phyloP scores from a whole-genome alignment of 106 monocot species.

The Acorus gramineus region DNA sequence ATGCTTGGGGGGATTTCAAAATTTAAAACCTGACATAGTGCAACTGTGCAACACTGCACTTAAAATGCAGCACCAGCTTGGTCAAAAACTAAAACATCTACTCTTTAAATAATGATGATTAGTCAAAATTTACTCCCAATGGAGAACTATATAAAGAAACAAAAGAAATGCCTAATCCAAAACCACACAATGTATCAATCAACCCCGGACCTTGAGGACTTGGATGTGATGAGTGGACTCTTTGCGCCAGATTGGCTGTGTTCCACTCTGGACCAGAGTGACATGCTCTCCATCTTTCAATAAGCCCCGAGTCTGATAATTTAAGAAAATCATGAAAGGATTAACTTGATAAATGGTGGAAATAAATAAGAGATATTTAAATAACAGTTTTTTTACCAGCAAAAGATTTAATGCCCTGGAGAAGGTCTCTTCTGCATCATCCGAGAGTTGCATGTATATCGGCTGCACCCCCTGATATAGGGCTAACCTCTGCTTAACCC shows the following conservation, averaged over 20 bases:
- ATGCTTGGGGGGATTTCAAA: too few relatives aligned
- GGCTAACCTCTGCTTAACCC: constrained; percentile 73
- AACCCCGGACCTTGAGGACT: constrained; percentile 57
- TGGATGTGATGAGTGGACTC: constrained; percentile 88
- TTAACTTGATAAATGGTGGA: too few relatives aligned
- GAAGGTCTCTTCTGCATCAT: constrained; percentile 94
- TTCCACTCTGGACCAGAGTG: constrained; percentile 86
- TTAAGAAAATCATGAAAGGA: background rate
- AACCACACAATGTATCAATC: too few relatives aligned
- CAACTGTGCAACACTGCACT: too few relatives aligned
- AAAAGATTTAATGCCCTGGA: constrained; percentile 54
- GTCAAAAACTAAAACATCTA: too few relatives aligned
- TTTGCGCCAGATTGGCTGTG: constrained; percentile 66
- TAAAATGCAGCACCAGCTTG: too few relatives aligned
- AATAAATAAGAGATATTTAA: background rate
- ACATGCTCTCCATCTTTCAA: constrained; percentile 59
- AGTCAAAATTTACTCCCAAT: too few relatives aligned
- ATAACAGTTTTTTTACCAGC: constrained; percentile 34
- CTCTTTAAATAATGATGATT: too few relatives aligned
- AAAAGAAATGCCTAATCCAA: too few relatives aligned
- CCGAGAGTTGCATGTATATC: constrained; percentile 60
- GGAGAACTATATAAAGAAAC: too few relatives aligned
- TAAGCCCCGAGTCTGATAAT: constrained; percentile 31
- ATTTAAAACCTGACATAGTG: too few relatives aligned
- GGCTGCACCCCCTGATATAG: constrained; percentile 85